These are phyloP conservation scores for Saccharomyces hybrid DNA, from an alignment of 1,139 yeast species.

Conservation along the genomic window DNA sequence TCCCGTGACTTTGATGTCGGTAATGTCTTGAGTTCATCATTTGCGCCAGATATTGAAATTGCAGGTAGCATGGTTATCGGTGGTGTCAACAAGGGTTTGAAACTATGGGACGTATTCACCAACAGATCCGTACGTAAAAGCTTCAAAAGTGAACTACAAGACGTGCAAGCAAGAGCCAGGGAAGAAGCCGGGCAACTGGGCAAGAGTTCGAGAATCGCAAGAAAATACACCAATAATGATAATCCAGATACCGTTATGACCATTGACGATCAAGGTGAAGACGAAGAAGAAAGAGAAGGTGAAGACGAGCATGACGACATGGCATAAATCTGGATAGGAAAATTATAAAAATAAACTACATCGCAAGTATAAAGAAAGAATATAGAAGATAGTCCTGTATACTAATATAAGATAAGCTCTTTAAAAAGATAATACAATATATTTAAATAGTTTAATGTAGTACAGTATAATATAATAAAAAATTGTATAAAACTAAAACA, in stretches of 20 bases:
- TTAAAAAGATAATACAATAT: not conserved
- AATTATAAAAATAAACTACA: conserved; percentile 8
- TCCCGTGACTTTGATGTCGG: conserved; percentile 94
- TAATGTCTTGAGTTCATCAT: conserved; percentile 73
- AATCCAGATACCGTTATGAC: conserved; percentile 50
- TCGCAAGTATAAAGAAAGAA: not conserved
- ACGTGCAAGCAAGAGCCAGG: conserved; percentile 50
- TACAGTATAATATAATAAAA: not conserved
- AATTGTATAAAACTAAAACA: not conserved
- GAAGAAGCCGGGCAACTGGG: conserved; percentile 49
- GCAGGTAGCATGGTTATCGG: conserved; percentile 81
- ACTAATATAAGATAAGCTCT: not conserved
- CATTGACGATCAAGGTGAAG: conserved; percentile 55
- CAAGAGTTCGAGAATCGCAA: conserved; percentile 63
- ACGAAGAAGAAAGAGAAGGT: conserved; percentile 39
- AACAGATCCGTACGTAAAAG: conserved; percentile 70
- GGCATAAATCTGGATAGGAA: conserved; percentile 8
- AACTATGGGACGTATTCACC: conserved; percentile 87
- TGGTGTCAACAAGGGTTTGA: conserved; percentile 77
- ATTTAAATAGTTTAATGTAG: not conserved
- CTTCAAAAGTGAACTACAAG: conserved; percentile 51
- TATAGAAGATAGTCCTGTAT: conserved; percentile 11
- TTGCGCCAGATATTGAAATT: conserved; percentile 82
- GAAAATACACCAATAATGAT: conserved; percentile 49
- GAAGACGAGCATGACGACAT: conserved; percentile 14